Conservation (phyloP, 2,329 filamentous ascomycete species). For the Alternaria brassicicola region DNA sequence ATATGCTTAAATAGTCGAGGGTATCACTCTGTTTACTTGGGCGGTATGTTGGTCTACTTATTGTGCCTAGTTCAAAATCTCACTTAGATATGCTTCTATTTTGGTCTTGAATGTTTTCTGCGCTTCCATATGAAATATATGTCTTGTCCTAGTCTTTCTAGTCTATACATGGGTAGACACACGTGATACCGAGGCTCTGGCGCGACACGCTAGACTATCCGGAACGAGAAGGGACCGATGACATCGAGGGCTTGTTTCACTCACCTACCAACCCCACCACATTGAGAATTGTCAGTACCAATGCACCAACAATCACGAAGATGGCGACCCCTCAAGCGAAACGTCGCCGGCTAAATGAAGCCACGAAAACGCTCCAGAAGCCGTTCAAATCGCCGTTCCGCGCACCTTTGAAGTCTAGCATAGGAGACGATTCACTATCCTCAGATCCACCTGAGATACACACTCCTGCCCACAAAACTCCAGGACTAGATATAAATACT, state of each 20-base stretch:
- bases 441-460: slow-evolving; percentile 31
- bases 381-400: slow-evolving; percentile 75
- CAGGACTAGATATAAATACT: background rate
- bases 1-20: slow-evolving; percentile 28
- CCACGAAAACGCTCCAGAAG: slow-evolving; percentile 65
- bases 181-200: slow-evolving; percentile 10
- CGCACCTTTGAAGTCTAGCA: slow-evolving; percentile 46
- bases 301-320: slow-evolving; percentile 23
- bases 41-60: background rate
- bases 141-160: background rate
- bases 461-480: slow-evolving; percentile 1
- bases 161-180: background rate
- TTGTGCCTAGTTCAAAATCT: background rate
- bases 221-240: slow-evolving; percentile 4
- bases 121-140: background rate
- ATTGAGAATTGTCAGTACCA: background rate
- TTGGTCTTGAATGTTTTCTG: background rate
- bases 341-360: slow-evolving; percentile 66
- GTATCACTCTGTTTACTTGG: no score
- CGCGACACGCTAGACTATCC: slow-evolving; percentile 7
- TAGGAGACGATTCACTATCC: slow-evolving; percentile 31
- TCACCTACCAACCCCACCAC: background rate
- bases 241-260: slow-evolving; percentile 1
- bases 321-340: slow-evolving; percentile 63
- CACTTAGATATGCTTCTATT: no score